Base-by-base conservation (phyloP, 768 basidiomycete species). In the Suillus variegatus region DNA sequence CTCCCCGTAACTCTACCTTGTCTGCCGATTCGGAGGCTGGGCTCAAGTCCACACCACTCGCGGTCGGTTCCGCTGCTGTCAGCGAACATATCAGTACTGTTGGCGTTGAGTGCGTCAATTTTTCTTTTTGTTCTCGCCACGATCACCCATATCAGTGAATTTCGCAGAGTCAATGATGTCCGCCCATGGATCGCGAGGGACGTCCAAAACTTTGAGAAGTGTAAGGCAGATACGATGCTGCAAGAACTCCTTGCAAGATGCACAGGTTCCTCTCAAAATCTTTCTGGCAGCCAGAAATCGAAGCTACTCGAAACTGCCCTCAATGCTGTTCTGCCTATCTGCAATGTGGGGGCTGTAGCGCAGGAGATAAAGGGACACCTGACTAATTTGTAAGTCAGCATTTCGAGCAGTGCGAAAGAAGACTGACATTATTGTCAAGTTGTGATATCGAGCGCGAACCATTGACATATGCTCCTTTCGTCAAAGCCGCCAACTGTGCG, bases 1-100 rank as follows among this genome's bases (percentile, higher is more conserved):
- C 52, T 32, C 47, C 18, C 22, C 52, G 16, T 54, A 54, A 32
- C 28, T 32, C 52, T 40, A 3, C 8, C 18, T 6, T 44, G 43
- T 44, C 43, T 6, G 18, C 44, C 44, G 6, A 36, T 9, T 36
- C 35, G 35, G 44, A 46, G 44, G 9, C 10, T 5, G 20, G 18
- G 18, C 25, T 47, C 43, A 61, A 61, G 60, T 44, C 60, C 1
- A 61, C 44, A 6, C 60, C 60, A 32, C 41, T 20, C 28, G 60
- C 60, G 12, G 28, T 43, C 14, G 43, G 60, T 12, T 22, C 60
- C 20, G 43, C 60, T 41, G 43, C 7, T 12, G 32, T 35, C n/a
- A 61, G 60, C 44, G 44, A 61, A 32, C 16, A 22, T 13, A 61
- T 61, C 28, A 13, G 43, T 32, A 32, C 43, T 36, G 28, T 46